phyloP scores from a whole-genome alignment of 2,329 filamentous ascomycete genomes.

The Dactylellina cionopaga region DNA sequence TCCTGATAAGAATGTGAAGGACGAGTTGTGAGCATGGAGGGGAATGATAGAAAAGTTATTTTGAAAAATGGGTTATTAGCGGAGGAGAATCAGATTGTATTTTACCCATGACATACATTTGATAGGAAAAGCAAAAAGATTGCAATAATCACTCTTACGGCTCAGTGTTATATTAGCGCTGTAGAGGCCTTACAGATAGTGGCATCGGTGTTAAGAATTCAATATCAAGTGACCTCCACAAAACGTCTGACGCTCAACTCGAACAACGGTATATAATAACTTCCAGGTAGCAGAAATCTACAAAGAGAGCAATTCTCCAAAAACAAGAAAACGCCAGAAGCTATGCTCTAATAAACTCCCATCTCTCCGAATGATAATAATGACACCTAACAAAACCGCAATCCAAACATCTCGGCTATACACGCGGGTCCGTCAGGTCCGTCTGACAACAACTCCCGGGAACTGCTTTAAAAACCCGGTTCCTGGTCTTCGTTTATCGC shows the following conservation, averaged over 20 bases:
- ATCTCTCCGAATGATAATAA: neutral
- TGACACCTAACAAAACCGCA: neutral
- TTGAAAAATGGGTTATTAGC: no score
- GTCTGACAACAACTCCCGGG: no score
- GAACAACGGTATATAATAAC: no score
- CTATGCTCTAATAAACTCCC: constrained; percentile 32
- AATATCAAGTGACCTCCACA: neutral
- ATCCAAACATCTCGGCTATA: neutral
- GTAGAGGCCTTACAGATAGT: neutral
- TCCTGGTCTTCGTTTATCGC: no score
- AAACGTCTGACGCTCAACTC: neutral
- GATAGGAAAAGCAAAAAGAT: neutral
- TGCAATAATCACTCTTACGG: neutral
- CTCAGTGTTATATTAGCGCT: neutral
- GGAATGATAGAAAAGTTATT: no score
- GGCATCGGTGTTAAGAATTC: neutral
- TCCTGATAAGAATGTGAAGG: constrained; percentile 19
- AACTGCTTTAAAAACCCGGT: no score
- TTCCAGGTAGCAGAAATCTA: no score
- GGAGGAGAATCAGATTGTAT: neutral
- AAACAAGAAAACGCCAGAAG: constrained; percentile 38
- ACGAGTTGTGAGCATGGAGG: constrained; percentile 42
- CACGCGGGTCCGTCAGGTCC: no score
- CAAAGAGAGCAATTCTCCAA: neutral
- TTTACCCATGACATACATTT: neutral